Evolutionary conservation across 805 yeast genomes (phyloP), one percentile per base, ranked within the genome.

Genomic region (Candida khao-thaluensis): DNA sequence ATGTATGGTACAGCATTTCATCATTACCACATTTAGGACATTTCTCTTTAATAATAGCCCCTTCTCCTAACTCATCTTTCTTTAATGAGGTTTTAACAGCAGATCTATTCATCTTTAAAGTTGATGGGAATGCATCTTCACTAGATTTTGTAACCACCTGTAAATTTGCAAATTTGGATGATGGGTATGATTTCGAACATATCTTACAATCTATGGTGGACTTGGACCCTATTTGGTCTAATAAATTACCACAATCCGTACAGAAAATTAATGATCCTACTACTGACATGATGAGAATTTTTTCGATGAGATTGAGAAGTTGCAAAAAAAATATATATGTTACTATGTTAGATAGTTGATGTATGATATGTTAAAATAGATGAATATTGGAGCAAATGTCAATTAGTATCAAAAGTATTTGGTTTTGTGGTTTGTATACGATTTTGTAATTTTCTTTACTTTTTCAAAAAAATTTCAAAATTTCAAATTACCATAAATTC

Each of bases 11-110:
- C 60, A 82, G 90, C 99, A 95, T 95, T 64, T 93, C 97, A 57
- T 93, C 97, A 64, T 90, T 78, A 35, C 95, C 96, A 77, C 99
- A 93, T 64, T 90, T 81, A n/a, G 98, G 98, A 73, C 99, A 93
- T 58, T 85, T 90, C 63, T 93, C 99, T 61, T 90, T 85, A 61
- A 93, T 93, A 9, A 95, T 85, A 27, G 99, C 99, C 47, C 98
- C 99, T 44, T 89, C 97, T 44, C 82, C 95, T 32, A 86, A 65
- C 50, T 91, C 97, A 47, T 79, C 79, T 18, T 76, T 77, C 55
- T 78, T 79, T 57, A 90, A 72, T 1, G 81, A 64, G 0, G 98
- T 90, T 66, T 93, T 91, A 31, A 93, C 99, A 2, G 86, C 85
- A 5, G 98, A 89, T 50, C 85, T 76, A 57, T 90, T 88, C 50